Evolutionary conservation across 1,284 basidiomycete genomes (phyloP).

Genomic region (Hemileia vastatrix): DNA sequence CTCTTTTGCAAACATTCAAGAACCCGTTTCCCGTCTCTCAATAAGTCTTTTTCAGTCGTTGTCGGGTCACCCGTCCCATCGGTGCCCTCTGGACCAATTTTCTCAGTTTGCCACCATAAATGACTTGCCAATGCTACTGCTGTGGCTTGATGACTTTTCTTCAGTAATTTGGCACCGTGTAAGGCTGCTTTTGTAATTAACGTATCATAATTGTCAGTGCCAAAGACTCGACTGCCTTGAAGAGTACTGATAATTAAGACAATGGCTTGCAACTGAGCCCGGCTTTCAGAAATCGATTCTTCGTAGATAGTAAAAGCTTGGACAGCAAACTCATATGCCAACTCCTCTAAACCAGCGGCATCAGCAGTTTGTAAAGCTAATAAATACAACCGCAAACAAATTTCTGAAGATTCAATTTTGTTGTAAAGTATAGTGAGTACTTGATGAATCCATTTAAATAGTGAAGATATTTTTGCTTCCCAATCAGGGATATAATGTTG

Average conservation of each 20-base stretch:
- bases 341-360: constrained; percentile 82
- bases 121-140: constrained; percentile 90
- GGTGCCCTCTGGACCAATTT: constrained; percentile 47
- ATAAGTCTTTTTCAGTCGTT: constrained; percentile 6
- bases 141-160: constrained; percentile 90
- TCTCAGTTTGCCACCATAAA: constrained; percentile 83
- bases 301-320: constrained; percentile 93
- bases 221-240: constrained; percentile 72
- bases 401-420: constrained; percentile 77
- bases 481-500: constrained; percentile 54
- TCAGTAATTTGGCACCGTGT: constrained; percentile 82
- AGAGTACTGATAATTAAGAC: constrained; percentile 80
- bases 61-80: constrained; percentile 34
- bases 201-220: constrained; percentile 84
- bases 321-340: constrained; percentile 89
- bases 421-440: constrained; percentile 79
- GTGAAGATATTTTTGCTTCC: constrained; percentile 65
- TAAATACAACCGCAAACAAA: constrained; percentile 83
- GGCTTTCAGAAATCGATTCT: constrained; percentile 81
- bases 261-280: constrained; percentile 84
- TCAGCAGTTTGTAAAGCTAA: constrained; percentile 84
- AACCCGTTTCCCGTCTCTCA: constrained; percentile 79
- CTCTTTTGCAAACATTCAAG: constrained; percentile 90
- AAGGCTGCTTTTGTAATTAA: constrained; percentile 89
- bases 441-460: constrained; percentile 86